Evolutionary conservation across 345 rosid genomes (phyloP).

Genomic region (Eucalyptus microcorys): DNA sequence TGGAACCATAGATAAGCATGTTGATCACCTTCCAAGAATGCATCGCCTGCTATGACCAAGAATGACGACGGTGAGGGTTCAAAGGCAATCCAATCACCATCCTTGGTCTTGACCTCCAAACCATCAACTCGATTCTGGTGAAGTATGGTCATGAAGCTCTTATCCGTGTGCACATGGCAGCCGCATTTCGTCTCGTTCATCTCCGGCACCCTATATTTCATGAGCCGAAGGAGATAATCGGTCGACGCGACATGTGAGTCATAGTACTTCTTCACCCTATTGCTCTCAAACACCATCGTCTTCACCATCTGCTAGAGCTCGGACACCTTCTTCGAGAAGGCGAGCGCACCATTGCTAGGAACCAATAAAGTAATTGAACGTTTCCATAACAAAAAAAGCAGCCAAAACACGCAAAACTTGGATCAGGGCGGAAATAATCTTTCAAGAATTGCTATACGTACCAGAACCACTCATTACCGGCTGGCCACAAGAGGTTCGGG

Average conservation of each 20-base stretch:
- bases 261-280: no score
- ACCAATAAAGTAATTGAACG: not conserved
- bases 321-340: conserved; percentile 8
- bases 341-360: conserved; percentile 4
- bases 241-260: conserved; percentile 18
- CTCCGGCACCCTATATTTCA: conserved; percentile 21
- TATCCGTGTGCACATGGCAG: conserved; percentile 34
- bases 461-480: conserved; percentile 29
- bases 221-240: conserved; percentile 28
- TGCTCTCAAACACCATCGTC: conserved; percentile 19
- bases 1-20: not conserved
- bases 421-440: not conserved
- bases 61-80: conserved; percentile 30
- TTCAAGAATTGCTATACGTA: not conserved
- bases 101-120: conserved; percentile 29
- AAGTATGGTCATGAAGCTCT: conserved; percentile 38
- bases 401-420: not conserved
- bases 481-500: conserved; percentile 39
- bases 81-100: conserved; percentile 25
- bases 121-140: conserved; percentile 44
- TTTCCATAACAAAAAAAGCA: not conserved
- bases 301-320: conserved; percentile 30
- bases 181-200: conserved; percentile 7
- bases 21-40: conserved; percentile 18
- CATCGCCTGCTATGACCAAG: conserved; percentile 41